Percentiles rank a stretch among this genome's conserved stretches.
phyloP scores from a whole-genome alignment of 176 grass and related monocot genomes.

The Thinopyrum elongatum region DNA sequence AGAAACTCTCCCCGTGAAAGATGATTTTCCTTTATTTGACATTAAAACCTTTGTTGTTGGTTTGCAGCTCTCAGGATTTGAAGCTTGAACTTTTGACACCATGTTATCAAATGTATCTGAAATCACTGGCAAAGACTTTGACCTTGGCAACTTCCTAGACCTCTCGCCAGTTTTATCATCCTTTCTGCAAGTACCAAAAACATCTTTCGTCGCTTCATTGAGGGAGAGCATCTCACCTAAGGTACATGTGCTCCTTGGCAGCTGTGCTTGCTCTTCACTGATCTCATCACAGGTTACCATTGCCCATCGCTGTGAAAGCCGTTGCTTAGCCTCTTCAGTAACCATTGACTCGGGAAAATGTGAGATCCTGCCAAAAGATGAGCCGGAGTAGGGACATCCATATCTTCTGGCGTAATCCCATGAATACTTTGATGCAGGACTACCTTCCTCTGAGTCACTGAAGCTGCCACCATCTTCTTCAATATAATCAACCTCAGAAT shows the following conservation, averaged over 20 bases:
- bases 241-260: slow-evolving; percentile 59
- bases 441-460: slow-evolving; percentile 53
- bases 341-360: slow-evolving; percentile 76
- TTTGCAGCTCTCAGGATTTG: slow-evolving; percentile 41
- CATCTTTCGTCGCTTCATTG: slow-evolving; percentile 48
- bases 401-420: slow-evolving; percentile 56
- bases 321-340: slow-evolving; percentile 75
- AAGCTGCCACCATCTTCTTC: slow-evolving; percentile 51
- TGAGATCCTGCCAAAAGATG: slow-evolving; percentile 48
- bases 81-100: slow-evolving; percentile 25
- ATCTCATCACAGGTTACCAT: slow-evolving; percentile 53
- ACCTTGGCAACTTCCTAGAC: slow-evolving; percentile 54
- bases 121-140: slow-evolving; percentile 43
- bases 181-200: slow-evolving; percentile 32
- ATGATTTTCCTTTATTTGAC: slow-evolving; percentile 53
- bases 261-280: slow-evolving; percentile 30
- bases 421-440: slow-evolving; percentile 49
- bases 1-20: slow-evolving; percentile 78
- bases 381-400: slow-evolving; percentile 48
- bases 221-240: slow-evolving; percentile 89
- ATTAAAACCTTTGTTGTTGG: slow-evolving; percentile 15
- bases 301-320: slow-evolving; percentile 80
- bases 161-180: slow-evolving; percentile 11
- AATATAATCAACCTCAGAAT: slow-evolving; percentile 36
- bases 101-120: slow-evolving; percentile 51